phyloP scores from a whole-genome alignment of 2,329 filamentous ascomycete species.

The Venturia pyrina region DNA sequence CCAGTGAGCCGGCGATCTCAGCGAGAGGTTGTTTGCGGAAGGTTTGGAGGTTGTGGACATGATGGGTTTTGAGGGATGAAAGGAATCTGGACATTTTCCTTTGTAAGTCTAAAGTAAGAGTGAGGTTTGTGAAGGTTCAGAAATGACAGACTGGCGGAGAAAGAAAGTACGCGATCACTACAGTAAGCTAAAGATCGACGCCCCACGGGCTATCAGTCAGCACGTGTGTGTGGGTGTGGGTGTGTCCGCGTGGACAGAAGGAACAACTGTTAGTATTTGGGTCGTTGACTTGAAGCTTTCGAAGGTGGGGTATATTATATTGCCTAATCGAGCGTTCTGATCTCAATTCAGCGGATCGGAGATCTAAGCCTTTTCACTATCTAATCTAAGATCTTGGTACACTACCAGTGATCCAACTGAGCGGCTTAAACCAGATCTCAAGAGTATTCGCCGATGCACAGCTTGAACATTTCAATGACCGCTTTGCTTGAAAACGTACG shows the following conservation, averaged over 20 bases:
- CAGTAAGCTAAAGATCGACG: not conserved
- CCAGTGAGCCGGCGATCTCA: conserved; percentile 81
- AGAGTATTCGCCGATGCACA: not conserved
- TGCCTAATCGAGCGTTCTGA: not conserved
- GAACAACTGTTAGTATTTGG: not conserved
- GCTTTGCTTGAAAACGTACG: not conserved
- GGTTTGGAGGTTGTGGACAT: conserved; percentile 26
- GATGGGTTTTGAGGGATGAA: not conserved
- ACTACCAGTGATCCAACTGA: not conserved
- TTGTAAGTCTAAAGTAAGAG: not conserved
- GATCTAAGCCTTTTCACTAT: not conserved
- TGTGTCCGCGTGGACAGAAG: not conserved
- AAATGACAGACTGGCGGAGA: not conserved
- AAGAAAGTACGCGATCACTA: not conserved
- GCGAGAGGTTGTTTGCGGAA: conserved; percentile 48
- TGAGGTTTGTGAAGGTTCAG: not conserved
- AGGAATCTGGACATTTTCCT: not conserved
- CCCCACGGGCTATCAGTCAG: not conserved
- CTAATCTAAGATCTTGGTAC: not conserved
- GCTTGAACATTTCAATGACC: not conserved
- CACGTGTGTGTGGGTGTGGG: not conserved
- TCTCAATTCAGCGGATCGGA: not conserved
- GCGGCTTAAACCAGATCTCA: not conserved
- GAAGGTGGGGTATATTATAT: not conserved
- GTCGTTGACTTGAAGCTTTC: not conserved